phyloP scores from a whole-genome alignment of 768 basidiomycete genomes.

The Amanita phalloides region DNA sequence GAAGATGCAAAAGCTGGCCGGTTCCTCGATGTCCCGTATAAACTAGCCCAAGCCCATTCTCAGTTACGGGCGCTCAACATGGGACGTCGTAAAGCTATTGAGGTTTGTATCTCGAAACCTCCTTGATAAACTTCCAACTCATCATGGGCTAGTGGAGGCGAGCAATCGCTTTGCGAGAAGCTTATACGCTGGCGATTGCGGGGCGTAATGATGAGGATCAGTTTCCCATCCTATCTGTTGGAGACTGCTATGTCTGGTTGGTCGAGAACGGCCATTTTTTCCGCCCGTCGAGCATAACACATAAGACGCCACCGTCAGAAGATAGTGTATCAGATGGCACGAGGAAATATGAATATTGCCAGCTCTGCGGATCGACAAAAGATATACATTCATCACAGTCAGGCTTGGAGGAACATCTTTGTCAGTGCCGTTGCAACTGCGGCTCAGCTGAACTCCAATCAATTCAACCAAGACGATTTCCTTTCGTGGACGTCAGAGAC shows the following conservation, averaged over 20 bases:
- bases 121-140: not conserved
- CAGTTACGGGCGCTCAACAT: constrained; percentile 26
- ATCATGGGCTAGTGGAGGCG: constrained; percentile 31
- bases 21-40: constrained; percentile 25
- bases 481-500: not conserved
- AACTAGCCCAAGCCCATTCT: constrained; percentile 19
- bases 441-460: not conserved
- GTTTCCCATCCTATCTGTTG: constrained; percentile 23
- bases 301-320: not conserved
- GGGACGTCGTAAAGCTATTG: constrained; percentile 42
- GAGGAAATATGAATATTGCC: not conserved
- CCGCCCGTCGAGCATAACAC: constrained; percentile 3
- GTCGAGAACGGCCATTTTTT: constrained; percentile 28
- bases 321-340: not conserved
- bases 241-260: constrained; percentile 37
- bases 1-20: constrained; percentile 5
- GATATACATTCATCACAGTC: not conserved
- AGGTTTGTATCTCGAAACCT: constrained; percentile 20
- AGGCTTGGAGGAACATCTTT: not conserved
- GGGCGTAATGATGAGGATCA: constrained; percentile 6
- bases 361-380: not conserved
- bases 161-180: constrained; percentile 31
- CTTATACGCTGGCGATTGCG: constrained; percentile 20
- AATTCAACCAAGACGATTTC: not conserved
- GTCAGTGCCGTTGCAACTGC: not conserved